Conservation (phyloP, 495 filamentous ascomycete species). For the Tuber indicum region DNA sequence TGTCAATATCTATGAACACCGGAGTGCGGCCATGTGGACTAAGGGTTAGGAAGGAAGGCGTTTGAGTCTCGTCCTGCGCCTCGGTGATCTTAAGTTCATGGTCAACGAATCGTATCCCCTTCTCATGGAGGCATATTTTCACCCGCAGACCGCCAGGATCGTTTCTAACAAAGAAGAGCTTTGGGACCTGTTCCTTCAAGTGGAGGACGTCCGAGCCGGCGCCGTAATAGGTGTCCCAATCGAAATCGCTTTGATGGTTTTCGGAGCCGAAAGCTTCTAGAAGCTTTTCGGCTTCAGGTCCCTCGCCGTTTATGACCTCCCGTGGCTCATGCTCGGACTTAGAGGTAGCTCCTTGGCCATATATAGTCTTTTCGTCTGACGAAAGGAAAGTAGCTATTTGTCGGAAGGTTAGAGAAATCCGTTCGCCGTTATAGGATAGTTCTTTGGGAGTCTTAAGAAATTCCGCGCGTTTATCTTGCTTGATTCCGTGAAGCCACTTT, state of each 20-base stretch:
- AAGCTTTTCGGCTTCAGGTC: slow-evolving; percentile 59
- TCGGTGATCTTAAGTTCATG: slow-evolving; percentile 22
- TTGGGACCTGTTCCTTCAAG: slow-evolving; percentile 34
- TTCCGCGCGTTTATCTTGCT: slow-evolving; percentile 68
- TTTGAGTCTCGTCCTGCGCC: slow-evolving; percentile 8
- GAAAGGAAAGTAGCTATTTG: slow-evolving; percentile 79
- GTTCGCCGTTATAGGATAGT: slow-evolving; percentile 61
- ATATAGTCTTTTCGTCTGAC: slow-evolving; percentile 58
- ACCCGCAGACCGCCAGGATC: slow-evolving; percentile 25
- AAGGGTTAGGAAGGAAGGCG: slow-evolving; percentile 28
- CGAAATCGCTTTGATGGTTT: slow-evolving; percentile 66
- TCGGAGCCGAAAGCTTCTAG: slow-evolving; percentile 77
- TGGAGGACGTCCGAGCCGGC: slow-evolving; percentile 83
- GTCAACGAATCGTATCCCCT: slow-evolving; percentile 22
- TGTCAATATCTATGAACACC: slow-evolving; percentile 37
- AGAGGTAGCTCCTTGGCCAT: slow-evolving; percentile 78
- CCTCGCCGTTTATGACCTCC: slow-evolving; percentile 61
- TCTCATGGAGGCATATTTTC: slow-evolving; percentile 33
- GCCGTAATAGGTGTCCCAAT: slow-evolving; percentile 76
- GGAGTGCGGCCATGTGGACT: slow-evolving; percentile 31
- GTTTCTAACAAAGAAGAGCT: slow-evolving; percentile 25
- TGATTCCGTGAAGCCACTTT: slow-evolving; percentile 84
- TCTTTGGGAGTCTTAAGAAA: slow-evolving; percentile 63
- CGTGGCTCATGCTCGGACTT: slow-evolving; percentile 57
- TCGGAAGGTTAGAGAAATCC: slow-evolving; percentile 90